These are phyloP conservation scores for Monosporascus sp. DNA, from an alignment of 2,329 filamentous ascomycete species.

Conservation along the genomic window DNA sequence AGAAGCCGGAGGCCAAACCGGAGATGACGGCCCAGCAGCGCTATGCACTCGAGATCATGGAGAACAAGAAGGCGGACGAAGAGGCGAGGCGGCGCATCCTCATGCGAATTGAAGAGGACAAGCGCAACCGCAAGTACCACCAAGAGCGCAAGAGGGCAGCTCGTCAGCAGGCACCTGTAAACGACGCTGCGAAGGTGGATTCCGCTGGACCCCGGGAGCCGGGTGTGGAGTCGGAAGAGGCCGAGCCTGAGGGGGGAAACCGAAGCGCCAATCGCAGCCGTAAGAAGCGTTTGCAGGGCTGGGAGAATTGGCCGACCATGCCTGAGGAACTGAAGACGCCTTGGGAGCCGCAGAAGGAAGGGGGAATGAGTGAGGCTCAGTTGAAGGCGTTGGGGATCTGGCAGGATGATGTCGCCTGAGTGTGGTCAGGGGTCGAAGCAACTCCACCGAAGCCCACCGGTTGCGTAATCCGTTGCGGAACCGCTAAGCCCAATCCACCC, in stretches of 20 bases:
- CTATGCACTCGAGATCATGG: constrained; percentile 2
- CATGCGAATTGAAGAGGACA: constrained; percentile 12
- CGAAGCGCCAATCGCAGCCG: not conserved
- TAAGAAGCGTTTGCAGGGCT: not conserved
- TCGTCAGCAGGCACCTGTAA: not conserved
- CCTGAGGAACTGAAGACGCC: not conserved
- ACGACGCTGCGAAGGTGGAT: too few species aligned
- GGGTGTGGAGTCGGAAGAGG: not conserved
- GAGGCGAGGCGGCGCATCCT: constrained; percentile 5
- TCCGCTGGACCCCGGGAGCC: too few species aligned
- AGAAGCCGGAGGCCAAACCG: not conserved
- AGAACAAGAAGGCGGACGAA: constrained; percentile 6
- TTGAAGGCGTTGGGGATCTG: not conserved
- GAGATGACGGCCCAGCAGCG: constrained; percentile 8
- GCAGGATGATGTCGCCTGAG: too few species aligned
- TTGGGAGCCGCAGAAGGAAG: not conserved
- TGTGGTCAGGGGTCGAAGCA: too few species aligned
- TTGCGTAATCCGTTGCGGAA: too few species aligned
- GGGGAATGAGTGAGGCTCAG: not conserved
- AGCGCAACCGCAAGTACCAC: constrained; percentile 1
- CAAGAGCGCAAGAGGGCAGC: not conserved
- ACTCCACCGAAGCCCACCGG: too few species aligned
- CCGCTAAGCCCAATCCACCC: too few species aligned
- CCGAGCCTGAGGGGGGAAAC: not conserved
- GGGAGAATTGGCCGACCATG: not conserved